Conservation (phyloP, 1,284 basidiomycete genomes). For the Pseudozyma tsukubaensis region DNA sequence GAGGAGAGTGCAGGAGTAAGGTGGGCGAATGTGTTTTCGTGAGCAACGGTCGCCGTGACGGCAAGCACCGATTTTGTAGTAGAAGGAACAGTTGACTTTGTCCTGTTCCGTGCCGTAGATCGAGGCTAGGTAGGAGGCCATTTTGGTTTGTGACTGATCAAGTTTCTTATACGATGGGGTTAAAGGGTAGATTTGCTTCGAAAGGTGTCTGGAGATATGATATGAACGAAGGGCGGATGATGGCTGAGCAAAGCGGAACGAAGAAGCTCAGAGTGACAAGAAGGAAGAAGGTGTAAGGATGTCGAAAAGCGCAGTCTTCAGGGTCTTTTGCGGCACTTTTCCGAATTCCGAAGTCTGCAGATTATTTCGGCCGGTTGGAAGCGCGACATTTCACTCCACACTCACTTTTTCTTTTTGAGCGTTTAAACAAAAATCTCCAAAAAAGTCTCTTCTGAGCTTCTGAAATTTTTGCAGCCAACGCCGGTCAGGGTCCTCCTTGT, state of each 20-base stretch:
- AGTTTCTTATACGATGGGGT: too few relatives aligned
- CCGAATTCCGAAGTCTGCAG: conserved; percentile 19
- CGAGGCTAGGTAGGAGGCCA: conserved; percentile 55
- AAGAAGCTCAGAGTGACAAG: too few relatives aligned
- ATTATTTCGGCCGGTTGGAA: conserved; percentile 31
- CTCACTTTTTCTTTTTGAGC: not conserved
- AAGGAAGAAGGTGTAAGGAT: conserved; percentile 5
- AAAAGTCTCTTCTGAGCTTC: not conserved
- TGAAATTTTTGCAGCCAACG: not conserved
- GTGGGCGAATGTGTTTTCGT: conserved; percentile 95
- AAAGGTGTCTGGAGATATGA: too few relatives aligned
- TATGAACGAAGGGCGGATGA: not conserved
- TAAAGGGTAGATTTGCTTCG: too few relatives aligned
- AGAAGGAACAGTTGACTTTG: conserved; percentile 93
- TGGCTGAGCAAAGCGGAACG: conserved; percentile 22
- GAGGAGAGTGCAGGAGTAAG: conserved; percentile 96
- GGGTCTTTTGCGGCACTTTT: conserved; percentile 25
- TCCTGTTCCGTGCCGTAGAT: conserved; percentile 77
- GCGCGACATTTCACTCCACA: conserved; percentile 29
- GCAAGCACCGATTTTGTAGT: conserved; percentile 97
- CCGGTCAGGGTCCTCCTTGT: conserved; percentile 2
- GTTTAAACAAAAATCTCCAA: not conserved
- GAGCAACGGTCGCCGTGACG: conserved; percentile 95
- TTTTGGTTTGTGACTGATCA: too few relatives aligned
- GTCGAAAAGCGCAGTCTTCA: conserved; percentile 30